Conservation (phyloP, 2,329 filamentous ascomycete genomes). For the Epichloe sp. region DNA sequence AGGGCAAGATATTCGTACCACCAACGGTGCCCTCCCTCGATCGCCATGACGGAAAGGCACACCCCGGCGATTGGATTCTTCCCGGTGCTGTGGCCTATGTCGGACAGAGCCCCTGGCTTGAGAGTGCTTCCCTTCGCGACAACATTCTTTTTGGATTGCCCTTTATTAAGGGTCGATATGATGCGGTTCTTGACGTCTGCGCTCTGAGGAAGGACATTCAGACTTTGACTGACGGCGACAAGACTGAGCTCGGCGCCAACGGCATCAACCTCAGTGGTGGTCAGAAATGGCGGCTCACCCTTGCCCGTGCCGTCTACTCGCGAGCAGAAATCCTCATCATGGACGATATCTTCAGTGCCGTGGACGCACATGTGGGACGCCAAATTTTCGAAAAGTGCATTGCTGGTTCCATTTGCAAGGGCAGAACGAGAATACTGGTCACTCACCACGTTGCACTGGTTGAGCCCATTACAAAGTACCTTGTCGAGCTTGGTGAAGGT, state of each 20-base stretch:
- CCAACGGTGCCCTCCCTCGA: constrained; percentile 35
- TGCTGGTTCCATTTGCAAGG: constrained; percentile 53
- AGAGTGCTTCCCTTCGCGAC: constrained; percentile 65
- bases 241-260: constrained; percentile 72
- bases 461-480: constrained; percentile 57
- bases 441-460: constrained; percentile 69
- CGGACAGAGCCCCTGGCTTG: constrained; percentile 73
- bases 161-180: constrained; percentile 54
- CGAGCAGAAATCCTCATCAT: constrained; percentile 62
- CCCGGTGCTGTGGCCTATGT: constrained; percentile 60
- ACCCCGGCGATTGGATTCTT: constrained; percentile 53
- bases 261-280: constrained; percentile 76
- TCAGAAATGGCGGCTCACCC: constrained; percentile 69
- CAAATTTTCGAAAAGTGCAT: constrained; percentile 69
- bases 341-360: constrained; percentile 74
- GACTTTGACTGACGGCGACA: constrained; percentile 63
- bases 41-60: constrained; percentile 50
- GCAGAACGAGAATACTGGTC: constrained; percentile 63
- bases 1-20: constrained; percentile 46
- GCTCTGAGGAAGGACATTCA: constrained; percentile 63
- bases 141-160: constrained; percentile 72
- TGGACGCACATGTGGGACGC: constrained; percentile 69
- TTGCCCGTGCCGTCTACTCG: constrained; percentile 70
- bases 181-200: constrained; percentile 57
- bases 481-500: constrained; percentile 61